Evolutionary conservation across 257 asterid species (phyloP), one percentile per base, ranked within the genome.

Genomic region (Solanum sitiens): DNA sequence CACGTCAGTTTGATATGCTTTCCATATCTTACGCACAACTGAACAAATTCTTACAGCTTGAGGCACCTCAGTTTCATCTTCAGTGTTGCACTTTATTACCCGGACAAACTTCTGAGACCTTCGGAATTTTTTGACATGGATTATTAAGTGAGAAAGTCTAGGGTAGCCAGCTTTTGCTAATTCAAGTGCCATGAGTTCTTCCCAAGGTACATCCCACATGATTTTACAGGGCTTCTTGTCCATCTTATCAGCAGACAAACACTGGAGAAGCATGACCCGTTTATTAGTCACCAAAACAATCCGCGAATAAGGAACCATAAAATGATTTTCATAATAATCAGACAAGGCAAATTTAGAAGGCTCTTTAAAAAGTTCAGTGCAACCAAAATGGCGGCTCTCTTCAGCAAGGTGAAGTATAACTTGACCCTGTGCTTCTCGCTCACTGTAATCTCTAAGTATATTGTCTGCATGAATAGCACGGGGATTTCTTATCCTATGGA

Each of bases 141-240:
- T 91, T 87, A 97, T 93, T 82, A 97, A 90, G 91, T 97, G 99
- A 86, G 98, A 93, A 72, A 99, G 96, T 89, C 56, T 89, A 61
- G 91, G 89, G 87, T 88, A 92, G 73, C 98, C 98, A 90, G 98
- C 98, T 96, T 95, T 97, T 77, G 98, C 99, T 93, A 95, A 89
- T 89, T 97, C 99, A 83, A 97, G 94, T 74, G 98, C 87, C 95
- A 97, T 87, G 83, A 97, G 91, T 75, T 96, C 96, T 90, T 94
- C 96, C 99, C 99, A 97, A 33, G 96, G 94, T 68, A 96, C 99
- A 91, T 96, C 99, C 99, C 99, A 97, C 94, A 91, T 92, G 91
- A 97, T 97, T 91, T 95, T 97, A 96, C 99, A 95, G 83, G 99
- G 99, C 86, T 90, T 95, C 91, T 87, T 93, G 85, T 95, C 99